Base-by-base conservation (phyloP, 2,329 filamentous ascomycete genomes). In the Nakataea oryzae region DNA sequence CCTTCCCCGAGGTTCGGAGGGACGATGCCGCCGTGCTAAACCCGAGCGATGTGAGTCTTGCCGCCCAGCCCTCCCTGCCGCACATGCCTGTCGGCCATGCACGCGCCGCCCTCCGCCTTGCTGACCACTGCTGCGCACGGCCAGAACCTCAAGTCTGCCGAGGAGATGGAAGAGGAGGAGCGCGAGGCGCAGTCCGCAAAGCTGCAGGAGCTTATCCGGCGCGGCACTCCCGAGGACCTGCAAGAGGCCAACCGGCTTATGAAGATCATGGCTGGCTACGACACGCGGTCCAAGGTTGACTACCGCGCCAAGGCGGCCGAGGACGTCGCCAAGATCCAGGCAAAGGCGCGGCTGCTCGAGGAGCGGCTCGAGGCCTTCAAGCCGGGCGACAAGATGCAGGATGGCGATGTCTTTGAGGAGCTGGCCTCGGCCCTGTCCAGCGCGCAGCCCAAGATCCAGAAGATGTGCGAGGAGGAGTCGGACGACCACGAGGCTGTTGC, bases 101-200 rank as follows among this genome's bases (percentile, higher is more conserved):
- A 50, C 14, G 7, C 17, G 7, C 17, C 41, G n/a, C 5, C 11
- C 17, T 17, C 41, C 2, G 41, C n/a, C 41, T 50, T 50, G 21
- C 41, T 50, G 41, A 50, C 41, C 41, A n/a, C 14, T 41, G 17
- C 28, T 60, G 34, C 34, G 34, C 41, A 17, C 21, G n/a, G 21
- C 12, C 72, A 96, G 91, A 96, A 95, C 70, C 83, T 99, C 57
- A 92, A 96, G 76, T 97, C 93, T 0, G 92, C 91, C 28, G 95
- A 99, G 71, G 95, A 99, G 72, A 97, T 99, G 93, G 95, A 99
- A 72, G 91, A 96, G 70, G 95, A 99, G 75, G 95, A 99, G 73
- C 85, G 85, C 63, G 91, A 93, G 69, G 93, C 93, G 2, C 95
- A 99, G 72, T 96, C 92, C 3, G 95, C 95, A n/a, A 99, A 99